These are phyloP conservation scores for Xylariaceae sp. DNA, from an alignment of 2,329 filamentous ascomycete genomes.

Conservation along the genomic window DNA sequence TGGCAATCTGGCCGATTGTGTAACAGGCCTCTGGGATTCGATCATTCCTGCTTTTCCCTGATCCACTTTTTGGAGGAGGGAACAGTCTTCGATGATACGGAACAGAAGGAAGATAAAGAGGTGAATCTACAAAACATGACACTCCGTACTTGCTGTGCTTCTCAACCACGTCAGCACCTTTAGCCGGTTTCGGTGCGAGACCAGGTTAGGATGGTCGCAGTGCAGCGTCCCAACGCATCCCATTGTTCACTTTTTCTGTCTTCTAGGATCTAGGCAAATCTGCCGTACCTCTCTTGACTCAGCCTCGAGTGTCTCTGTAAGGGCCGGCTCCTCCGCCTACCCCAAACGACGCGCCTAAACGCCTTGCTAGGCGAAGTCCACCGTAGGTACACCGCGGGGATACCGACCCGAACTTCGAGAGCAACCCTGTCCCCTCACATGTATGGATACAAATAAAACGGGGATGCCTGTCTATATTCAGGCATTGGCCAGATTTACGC, in stretches of 20 bases:
- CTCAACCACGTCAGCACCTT: constrained; percentile 19
- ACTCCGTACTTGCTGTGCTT: not conserved
- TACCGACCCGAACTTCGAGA: not conserved
- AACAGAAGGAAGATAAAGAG: not conserved
- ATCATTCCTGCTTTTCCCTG: not conserved
- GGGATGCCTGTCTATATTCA: constrained; percentile 2
- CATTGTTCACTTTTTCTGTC: constrained; percentile 2
- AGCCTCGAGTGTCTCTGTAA: constrained; percentile 6
- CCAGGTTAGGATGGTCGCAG: constrained; percentile 19
- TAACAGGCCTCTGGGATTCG: not conserved
- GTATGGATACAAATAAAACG: not conserved
- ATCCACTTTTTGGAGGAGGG: constrained; percentile 7
- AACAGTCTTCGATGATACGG: not conserved
- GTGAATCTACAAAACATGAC: constrained; percentile 3
- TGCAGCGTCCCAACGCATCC: constrained; percentile 19
- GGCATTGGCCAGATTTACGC: constrained; percentile 4
- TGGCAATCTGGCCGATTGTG: not conserved
- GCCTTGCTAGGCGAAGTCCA: constrained; percentile 1
- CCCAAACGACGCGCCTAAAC: constrained; percentile 8
- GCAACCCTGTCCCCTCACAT: not conserved
- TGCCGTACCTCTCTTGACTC: constrained; percentile 4
- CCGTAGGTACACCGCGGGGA: constrained; percentile 6
- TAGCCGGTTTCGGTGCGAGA: constrained; percentile 18
- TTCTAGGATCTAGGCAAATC: constrained; percentile 6
- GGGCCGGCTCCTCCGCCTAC: constrained; percentile 6